Percentiles rank a stretch among this genome's conserved stretches.
Evolutionary conservation across 352 stramenopile species (phyloP).

Genomic region (Phytophthora quininea): DNA sequence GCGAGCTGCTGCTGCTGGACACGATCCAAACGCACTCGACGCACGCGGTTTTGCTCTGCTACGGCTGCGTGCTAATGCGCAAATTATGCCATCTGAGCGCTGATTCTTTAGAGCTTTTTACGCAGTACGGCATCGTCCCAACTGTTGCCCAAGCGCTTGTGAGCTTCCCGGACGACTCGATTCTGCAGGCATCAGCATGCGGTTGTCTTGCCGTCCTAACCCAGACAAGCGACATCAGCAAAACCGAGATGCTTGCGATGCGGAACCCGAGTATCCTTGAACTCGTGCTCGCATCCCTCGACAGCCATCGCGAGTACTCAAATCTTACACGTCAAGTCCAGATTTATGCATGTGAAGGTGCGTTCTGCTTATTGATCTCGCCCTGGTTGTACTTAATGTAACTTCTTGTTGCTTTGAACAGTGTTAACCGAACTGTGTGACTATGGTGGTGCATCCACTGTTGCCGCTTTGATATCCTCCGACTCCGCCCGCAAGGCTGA

Average conservation of each 20-base stretch:
- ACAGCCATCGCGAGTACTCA: slow-evolving; percentile 67
- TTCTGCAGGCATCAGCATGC: slow-evolving; percentile 70
- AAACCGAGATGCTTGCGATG: slow-evolving; percentile 63
- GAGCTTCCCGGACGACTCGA: slow-evolving; percentile 68
- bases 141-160: slow-evolving; percentile 52
- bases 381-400: no score
- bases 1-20: slow-evolving; percentile 58
- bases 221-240: slow-evolving; percentile 63
- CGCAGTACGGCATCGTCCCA: slow-evolving; percentile 63
- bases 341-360: slow-evolving; percentile 82
- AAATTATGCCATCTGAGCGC: slow-evolving; percentile 78
- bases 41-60: slow-evolving; percentile 77
- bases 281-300: slow-evolving; percentile 55
- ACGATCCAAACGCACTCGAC: slow-evolving; percentile 61
- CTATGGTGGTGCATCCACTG: slow-evolving; percentile 48
- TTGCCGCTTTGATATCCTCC: slow-evolving; percentile 38
- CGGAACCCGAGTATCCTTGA: slow-evolving; percentile 42
- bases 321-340: slow-evolving; percentile 80
- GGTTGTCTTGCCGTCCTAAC: slow-evolving; percentile 64
- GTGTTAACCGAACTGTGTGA: slow-evolving; percentile 71
- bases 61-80: slow-evolving; percentile 75
- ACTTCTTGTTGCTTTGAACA: slow-evolving; percentile 8
- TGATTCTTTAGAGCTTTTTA: slow-evolving; percentile 65
- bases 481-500: slow-evolving; percentile 24
- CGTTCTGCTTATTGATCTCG: no score